phyloP scores from a whole-genome alignment of 2,329 filamentous ascomycete genomes.

The Aspergillus puulaauensis region DNA sequence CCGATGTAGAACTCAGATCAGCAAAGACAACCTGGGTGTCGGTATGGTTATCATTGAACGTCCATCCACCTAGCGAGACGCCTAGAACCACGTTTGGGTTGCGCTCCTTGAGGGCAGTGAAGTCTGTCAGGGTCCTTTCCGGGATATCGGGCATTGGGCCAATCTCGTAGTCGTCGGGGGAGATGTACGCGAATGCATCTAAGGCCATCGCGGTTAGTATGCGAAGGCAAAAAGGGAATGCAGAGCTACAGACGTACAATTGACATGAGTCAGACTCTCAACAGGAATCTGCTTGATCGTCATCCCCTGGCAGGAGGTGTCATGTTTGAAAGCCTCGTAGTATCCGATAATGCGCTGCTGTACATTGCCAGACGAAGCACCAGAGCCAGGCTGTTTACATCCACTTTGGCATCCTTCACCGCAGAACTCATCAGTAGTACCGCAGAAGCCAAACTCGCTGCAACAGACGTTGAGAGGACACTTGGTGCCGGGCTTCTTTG shows the following conservation, averaged over 20 bases:
- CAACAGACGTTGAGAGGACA: constrained; percentile 36
- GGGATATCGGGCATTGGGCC: not conserved
- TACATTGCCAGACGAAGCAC: not conserved
- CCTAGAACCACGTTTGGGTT: not conserved
- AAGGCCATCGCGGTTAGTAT: not conserved
- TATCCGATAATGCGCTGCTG: constrained; percentile 16
- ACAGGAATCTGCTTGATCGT: constrained; percentile 10
- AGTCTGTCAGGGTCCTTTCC: not conserved
- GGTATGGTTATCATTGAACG: constrained; percentile 12
- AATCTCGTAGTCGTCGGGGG: constrained; percentile 3
- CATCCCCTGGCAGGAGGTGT: constrained; percentile 8
- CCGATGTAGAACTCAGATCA: not conserved
- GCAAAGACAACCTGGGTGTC: constrained; percentile 6
- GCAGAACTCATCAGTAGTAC: not conserved
- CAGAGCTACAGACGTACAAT: constrained; percentile 1
- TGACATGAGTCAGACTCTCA: constrained; percentile 12
- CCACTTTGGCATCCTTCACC: not conserved
- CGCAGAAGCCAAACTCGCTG: constrained; percentile 22
- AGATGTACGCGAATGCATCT: constrained; percentile 15
- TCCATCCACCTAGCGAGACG: constrained; percentile 15
- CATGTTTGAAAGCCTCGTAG: constrained; percentile 12
- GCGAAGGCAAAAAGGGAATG: too few species aligned
- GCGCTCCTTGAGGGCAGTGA: constrained; percentile 8
- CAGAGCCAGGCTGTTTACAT: not conserved
- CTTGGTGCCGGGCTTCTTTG: constrained; percentile 8